phyloP scores from a whole-genome alignment of 495 filamentous ascomycete species.

The Talaromyces nanjingensis region DNA sequence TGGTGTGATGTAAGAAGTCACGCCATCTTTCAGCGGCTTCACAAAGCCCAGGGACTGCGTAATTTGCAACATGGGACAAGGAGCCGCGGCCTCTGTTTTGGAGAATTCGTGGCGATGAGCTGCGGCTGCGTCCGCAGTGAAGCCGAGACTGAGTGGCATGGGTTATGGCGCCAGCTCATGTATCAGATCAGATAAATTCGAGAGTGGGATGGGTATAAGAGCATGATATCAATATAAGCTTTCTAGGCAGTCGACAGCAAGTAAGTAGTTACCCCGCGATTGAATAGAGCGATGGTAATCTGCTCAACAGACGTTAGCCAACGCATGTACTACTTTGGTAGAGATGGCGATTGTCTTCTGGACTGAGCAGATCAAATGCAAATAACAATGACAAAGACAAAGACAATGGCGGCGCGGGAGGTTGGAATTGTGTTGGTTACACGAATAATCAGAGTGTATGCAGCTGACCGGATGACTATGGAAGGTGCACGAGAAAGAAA shows the following conservation, averaged over 20 bases:
- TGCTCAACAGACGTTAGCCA: neutral
- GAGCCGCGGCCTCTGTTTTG: neutral
- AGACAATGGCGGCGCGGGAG: neutral
- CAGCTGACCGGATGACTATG: neutral
- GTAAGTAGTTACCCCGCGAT: neutral
- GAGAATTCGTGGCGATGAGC: slow-evolving; percentile 52
- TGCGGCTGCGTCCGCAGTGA: slow-evolving; percentile 48
- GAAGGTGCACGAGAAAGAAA: neutral
- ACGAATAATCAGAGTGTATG: neutral
- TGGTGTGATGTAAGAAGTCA: neutral
- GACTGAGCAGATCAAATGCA: neutral
- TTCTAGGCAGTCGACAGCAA: neutral
- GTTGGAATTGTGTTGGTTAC: neutral
- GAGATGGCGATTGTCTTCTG: neutral
- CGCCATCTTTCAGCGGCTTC: slow-evolving; percentile 1
- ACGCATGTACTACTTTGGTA: neutral
- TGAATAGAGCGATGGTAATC: neutral
- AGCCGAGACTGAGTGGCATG: slow-evolving; percentile 43
- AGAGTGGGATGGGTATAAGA: neutral
- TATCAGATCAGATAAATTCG: neutral
- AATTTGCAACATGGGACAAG: slow-evolving; percentile 2
- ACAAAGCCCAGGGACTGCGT: slow-evolving; percentile 4
- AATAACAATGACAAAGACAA: neutral
- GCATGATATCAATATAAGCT: neutral
- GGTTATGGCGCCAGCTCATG: neutral